Percentiles rank a stretch among this genome's conserved stretches.
Evolutionary conservation across 257 asterid species (phyloP).

Genomic region (Paraleonurus japonicus): DNA sequence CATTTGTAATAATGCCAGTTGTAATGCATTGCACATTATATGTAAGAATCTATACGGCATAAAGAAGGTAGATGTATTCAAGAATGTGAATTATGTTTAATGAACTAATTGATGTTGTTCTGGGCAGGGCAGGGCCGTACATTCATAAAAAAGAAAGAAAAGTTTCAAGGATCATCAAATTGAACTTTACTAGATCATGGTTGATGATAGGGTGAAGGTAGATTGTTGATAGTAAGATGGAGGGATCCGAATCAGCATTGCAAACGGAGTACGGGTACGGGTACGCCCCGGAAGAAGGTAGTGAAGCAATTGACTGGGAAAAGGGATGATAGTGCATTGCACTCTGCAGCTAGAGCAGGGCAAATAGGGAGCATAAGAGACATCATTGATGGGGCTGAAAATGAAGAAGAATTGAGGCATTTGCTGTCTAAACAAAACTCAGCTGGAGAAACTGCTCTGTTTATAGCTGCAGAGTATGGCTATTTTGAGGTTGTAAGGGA

Average conservation of each 20-base stretch:
- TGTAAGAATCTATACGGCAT: not conserved
- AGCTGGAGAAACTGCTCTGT: conserved; percentile 49
- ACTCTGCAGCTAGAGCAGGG: conserved; percentile 53
- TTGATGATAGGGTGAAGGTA: not conserved
- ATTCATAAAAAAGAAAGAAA: not conserved
- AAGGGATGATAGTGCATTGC: conserved; percentile 46
- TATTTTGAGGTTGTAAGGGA: conserved; percentile 45
- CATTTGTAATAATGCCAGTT: conserved; percentile 33
- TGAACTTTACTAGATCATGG: not conserved
- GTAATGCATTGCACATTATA: conserved; percentile 23
- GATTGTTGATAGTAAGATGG: conserved; percentile 18
- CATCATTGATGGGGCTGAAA: conserved; percentile 24
- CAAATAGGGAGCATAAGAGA: conserved; percentile 29
- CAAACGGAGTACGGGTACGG: not conserved
- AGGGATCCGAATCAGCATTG: not conserved
- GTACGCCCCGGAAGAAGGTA: conserved; percentile 45
- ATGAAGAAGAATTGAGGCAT: conserved; percentile 24
- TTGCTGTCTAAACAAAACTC: conserved; percentile 41
- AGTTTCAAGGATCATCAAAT: not conserved
- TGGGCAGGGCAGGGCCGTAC: conserved; percentile 29
- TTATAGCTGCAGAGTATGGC: conserved; percentile 57
- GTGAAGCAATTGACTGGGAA: conserved; percentile 54
- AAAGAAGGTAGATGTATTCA: not conserved
- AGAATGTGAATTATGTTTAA: not conserved
- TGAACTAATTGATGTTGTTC: conserved; percentile 5